Evolutionary conservation across 2,329 filamentous ascomycete genomes (phyloP), one percentile per base, ranked within the genome.

Genomic region (Monosporascus sp.): DNA sequence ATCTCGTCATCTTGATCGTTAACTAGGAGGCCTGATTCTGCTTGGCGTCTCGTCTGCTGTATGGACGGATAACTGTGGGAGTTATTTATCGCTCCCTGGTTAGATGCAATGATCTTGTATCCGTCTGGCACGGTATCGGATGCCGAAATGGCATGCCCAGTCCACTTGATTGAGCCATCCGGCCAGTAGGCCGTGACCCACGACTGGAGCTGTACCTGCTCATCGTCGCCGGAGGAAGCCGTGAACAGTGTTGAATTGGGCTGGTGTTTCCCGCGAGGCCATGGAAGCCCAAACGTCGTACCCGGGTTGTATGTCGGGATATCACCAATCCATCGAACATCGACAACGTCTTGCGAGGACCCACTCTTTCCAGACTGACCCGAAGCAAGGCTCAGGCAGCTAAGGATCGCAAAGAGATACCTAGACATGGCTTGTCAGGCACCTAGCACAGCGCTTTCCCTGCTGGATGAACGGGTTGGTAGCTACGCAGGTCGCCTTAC

Each of bases 121-220:
- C 71, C 69, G 2, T 74, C 70, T 3, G 70, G 62, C 2, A 73
- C 62, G 0, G 58, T 60, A 2, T 74, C 72, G 0, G 72, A 73
- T 5, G 69, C 74, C 14, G 73, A 65, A 44, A 85, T 68, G 0
- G 81, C 80, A 60, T 85, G 82, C 0, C 74, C 81, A 3, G 78
- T 82, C 82, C 82, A 85, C 61, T 84, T 85, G 50, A 83, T 71
- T 0, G 81, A 82, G 25, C 77, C 79, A 65, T 85, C 82, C 1
- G 76, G 73, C 82, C 81, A 85, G 62, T 79, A 81, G 0, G 76
- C 80, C 1, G 77, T 83, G 3, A 75, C 69, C 81, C 81, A 84
- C 0, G 80, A 80, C 55, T 83, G 75, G 7, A 80, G 36, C 53
- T 64, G 57, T 63, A 73, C 31, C 56, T 62, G 49, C 22, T 59